These are phyloP conservation scores for Gonium pectorale DNA, from an alignment of 139 green algal genomes.

Conservation along the genomic window DNA sequence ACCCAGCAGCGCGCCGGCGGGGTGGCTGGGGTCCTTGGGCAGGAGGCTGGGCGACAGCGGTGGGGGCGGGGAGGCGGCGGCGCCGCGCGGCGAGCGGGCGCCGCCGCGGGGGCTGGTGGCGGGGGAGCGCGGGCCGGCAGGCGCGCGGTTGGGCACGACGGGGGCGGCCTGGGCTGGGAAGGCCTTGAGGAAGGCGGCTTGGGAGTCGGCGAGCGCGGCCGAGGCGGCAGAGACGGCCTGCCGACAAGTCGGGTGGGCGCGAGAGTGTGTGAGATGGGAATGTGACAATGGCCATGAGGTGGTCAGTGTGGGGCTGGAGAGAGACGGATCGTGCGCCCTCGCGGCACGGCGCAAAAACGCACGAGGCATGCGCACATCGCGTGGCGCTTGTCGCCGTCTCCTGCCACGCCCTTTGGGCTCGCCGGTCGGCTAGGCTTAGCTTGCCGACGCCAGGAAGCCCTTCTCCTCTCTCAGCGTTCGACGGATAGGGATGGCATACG, in stretches of 20 bases:
- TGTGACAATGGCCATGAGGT: background rate
- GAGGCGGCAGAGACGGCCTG: background rate
- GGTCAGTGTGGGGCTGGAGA: too few relatives aligned
- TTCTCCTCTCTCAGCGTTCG: too few relatives aligned
- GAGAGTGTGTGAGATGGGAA: background rate
- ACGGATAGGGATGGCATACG: too few relatives aligned
- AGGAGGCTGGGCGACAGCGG: too few relatives aligned
- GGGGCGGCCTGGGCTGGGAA: background rate
- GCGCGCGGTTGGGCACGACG: background rate
- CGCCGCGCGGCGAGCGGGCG: background rate
- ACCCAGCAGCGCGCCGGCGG: background rate
- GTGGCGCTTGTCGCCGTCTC: too few relatives aligned
- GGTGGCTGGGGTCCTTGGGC: slow-evolving; percentile 11
- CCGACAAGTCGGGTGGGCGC: background rate
- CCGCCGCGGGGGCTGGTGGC: background rate
- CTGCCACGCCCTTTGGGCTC: too few relatives aligned
- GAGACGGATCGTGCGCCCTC: too few relatives aligned
- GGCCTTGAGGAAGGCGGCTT: background rate
- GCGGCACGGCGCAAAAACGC: too few relatives aligned
- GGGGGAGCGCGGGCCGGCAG: background rate
- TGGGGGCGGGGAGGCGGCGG: background rate
- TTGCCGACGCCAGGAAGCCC: too few relatives aligned
- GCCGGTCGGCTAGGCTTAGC: too few relatives aligned
- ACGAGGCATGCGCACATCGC: too few relatives aligned
- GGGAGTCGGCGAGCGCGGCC: background rate